Evolutionary conservation across 805 yeast species (phyloP).

Genomic region (Kodamaea neixiangensis): DNA sequence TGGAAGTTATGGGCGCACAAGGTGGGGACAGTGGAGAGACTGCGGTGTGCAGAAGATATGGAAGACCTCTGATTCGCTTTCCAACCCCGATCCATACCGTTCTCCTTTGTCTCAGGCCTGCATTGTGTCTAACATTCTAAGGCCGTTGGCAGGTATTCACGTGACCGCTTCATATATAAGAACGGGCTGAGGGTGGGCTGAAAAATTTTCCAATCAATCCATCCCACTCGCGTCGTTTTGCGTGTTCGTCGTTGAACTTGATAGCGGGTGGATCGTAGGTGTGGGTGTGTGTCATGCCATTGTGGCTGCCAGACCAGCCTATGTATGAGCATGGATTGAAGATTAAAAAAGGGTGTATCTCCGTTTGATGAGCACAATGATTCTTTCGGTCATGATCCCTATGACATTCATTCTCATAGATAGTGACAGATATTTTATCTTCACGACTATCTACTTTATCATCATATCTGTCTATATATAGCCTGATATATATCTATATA

Average conservation of each 20-base stretch:
- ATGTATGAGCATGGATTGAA: slow-evolving; percentile 13
- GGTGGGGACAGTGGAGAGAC: too few relatives aligned
- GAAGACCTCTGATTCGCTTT: too few relatives aligned
- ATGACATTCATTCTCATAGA: slow-evolving; percentile 13
- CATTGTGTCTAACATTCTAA: too few relatives aligned
- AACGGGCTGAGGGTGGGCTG: not conserved
- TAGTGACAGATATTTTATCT: too few relatives aligned
- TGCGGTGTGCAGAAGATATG: too few relatives aligned
- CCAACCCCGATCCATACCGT: too few relatives aligned
- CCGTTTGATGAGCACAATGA: slow-evolving; percentile 33
- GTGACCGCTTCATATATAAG: not conserved
- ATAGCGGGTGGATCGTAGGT: slow-evolving; percentile 13
- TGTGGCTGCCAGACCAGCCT: slow-evolving; percentile 14
- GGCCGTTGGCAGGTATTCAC: not conserved
- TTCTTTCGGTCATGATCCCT: slow-evolving; percentile 36
- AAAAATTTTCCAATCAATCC: slow-evolving; percentile 8
- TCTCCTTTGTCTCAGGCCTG: too few relatives aligned
- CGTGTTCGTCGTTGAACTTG: slow-evolving; percentile 15
- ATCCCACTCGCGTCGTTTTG: slow-evolving; percentile 20
- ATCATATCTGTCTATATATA: too few relatives aligned
- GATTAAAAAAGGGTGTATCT: slow-evolving; percentile 29
- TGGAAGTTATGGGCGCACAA: too few relatives aligned
- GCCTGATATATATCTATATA: too few relatives aligned
- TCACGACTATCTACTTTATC: too few relatives aligned
- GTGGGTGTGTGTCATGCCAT: slow-evolving; percentile 4